Percentiles rank a stretch among this genome's conserved stretches.
phyloP scores from a whole-genome alignment of 1,284 basidiomycete species.

The Ustilago esculenta region DNA sequence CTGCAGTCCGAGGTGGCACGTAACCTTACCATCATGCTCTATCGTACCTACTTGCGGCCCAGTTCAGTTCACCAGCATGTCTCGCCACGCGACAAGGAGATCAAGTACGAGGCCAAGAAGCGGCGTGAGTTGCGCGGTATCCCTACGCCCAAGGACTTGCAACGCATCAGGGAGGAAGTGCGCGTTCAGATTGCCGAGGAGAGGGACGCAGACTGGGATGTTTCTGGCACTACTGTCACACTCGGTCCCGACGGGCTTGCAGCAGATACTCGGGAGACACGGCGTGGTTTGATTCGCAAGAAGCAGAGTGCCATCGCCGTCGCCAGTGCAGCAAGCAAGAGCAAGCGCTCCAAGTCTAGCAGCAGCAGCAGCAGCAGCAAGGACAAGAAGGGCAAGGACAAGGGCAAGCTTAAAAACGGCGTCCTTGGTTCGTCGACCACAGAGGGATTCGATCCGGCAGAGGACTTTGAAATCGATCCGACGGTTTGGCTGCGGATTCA shows the following conservation, averaged over 20 bases:
- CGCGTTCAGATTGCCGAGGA: conserved; percentile 65
- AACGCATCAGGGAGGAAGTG: conserved; percentile 62
- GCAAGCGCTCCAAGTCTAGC: conserved; percentile 29
- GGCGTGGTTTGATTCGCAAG: conserved; percentile 51
- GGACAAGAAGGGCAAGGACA: conserved; percentile 27
- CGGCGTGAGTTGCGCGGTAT: conserved; percentile 61
- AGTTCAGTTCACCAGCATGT: conserved; percentile 66
- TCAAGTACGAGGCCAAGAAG: conserved; percentile 58
- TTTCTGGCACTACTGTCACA: conserved; percentile 8
- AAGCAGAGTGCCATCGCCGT: conserved; percentile 34
- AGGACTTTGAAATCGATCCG: conserved; percentile 51
- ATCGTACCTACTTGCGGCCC: conserved; percentile 55
- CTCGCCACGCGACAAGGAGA: conserved; percentile 62
- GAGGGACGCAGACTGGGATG: conserved; percentile 60
- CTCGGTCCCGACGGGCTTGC: conserved; percentile 31
- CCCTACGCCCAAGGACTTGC: conserved; percentile 67
- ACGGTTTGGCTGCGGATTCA: conserved; percentile 83
- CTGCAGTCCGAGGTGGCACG: conserved; percentile 19
- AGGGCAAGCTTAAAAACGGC: conserved; percentile 34
- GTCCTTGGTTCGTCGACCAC: conserved; percentile 17
- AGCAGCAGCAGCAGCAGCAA: conserved; percentile 34
- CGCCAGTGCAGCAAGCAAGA: conserved; percentile 32
- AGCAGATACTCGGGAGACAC: conserved; percentile 28
- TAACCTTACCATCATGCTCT: conserved; percentile 45
- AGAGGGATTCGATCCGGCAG: conserved; percentile 36